phyloP scores from a whole-genome alignment of 768 basidiomycete species.

The Brasilioporus rufonigricans region DNA sequence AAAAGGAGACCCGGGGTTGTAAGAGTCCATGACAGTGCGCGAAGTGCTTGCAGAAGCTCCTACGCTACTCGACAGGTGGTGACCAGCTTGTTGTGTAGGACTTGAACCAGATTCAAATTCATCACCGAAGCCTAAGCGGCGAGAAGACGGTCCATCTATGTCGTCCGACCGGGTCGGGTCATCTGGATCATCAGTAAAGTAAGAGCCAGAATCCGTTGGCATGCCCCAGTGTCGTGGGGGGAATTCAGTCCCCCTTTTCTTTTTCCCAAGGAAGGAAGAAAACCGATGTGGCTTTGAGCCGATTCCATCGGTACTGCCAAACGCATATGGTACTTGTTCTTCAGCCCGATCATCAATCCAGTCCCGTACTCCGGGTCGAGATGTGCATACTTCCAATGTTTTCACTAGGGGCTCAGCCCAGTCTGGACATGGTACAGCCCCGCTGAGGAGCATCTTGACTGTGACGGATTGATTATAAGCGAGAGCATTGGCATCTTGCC shows the following conservation, averaged over 20 bases:
- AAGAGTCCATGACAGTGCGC: constrained; percentile 23
- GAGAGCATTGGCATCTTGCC: constrained; percentile 86
- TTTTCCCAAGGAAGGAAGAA: constrained; percentile 34
- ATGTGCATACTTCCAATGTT: constrained; percentile 70
- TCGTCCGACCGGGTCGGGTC: constrained; percentile 32
- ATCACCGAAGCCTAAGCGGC: constrained; percentile 36
- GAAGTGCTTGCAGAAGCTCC: constrained; percentile 8
- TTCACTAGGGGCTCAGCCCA: constrained; percentile 79
- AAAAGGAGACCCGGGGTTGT: constrained; percentile 35
- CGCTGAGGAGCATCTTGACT: constrained; percentile 77
- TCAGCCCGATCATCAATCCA: constrained; percentile 62
- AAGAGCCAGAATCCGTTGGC: constrained; percentile 49
- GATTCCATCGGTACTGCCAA: constrained; percentile 29
- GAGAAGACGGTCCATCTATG: constrained; percentile 17
- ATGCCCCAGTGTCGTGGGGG: constrained; percentile 67
- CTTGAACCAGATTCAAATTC: constrained; percentile 45
- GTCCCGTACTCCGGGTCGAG: constrained; percentile 59
- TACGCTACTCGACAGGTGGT: constrained; percentile 18
- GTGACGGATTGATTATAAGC: constrained; percentile 78
- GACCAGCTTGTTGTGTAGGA: constrained; percentile 29
- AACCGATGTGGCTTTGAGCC: constrained; percentile 38
- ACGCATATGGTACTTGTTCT: constrained; percentile 51
- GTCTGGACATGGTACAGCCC: constrained; percentile 65
- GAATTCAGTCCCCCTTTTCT: constrained; percentile 50
- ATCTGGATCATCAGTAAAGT: constrained; percentile 41